These are phyloP conservation scores for Sporothrix inflata DNA, from an alignment of 2,329 filamentous ascomycete species.

Conservation along the genomic window DNA sequence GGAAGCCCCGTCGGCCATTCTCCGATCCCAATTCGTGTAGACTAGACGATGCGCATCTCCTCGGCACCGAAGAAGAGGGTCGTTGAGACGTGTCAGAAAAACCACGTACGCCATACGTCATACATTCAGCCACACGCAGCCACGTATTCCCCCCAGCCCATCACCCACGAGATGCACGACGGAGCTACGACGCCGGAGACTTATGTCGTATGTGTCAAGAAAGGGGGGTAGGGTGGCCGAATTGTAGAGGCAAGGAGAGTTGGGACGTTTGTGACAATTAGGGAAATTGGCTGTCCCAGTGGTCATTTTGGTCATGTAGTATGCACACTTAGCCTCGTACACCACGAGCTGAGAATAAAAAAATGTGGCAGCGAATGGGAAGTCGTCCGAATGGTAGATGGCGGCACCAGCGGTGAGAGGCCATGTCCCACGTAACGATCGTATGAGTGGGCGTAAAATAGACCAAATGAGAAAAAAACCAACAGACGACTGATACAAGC, in stretches of 20 bases:
- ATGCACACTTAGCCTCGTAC: conserved; percentile 7
- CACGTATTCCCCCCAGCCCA: background rate
- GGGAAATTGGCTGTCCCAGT: background rate
- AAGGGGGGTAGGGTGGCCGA: background rate
- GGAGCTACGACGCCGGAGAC: background rate
- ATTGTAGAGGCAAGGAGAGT: background rate
- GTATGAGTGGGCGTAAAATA: background rate
- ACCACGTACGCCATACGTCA: background rate
- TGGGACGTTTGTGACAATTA: background rate
- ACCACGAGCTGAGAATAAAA: background rate
- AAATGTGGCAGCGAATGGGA: background rate
- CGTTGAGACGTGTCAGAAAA: background rate
- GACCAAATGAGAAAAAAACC: background rate
- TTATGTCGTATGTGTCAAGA: background rate
- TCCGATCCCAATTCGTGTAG: background rate
- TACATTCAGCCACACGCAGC: conserved; percentile 2
- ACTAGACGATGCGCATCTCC: background rate
- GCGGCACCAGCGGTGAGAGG: background rate
- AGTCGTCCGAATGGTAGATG: background rate
- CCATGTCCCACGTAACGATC: background rate
- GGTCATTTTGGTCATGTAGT: background rate
- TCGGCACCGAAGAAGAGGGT: background rate
- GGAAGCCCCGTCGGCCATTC: background rate
- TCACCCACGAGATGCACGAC: background rate
- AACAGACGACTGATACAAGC: background rate